A percentile compares a stretch with the other conserved stretches of the same genome.
Evolutionary conservation across 768 basidiomycete genomes (phyloP).

Genomic region (Calvatia gigantea): DNA sequence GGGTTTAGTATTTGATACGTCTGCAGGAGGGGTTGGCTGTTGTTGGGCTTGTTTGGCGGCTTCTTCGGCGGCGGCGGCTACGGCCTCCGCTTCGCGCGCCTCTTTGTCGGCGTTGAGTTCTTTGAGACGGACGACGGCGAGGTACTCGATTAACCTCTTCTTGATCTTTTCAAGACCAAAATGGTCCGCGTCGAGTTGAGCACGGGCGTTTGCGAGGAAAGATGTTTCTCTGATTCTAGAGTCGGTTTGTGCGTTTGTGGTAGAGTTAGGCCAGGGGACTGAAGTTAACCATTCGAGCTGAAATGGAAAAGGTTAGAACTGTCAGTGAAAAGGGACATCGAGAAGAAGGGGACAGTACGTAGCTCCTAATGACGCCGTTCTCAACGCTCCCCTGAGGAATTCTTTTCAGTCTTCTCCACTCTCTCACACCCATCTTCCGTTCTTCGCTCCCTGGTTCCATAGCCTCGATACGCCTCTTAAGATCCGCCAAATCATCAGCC

Average conservation of each 20-base stretch:
- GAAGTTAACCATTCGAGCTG: constrained; percentile 89
- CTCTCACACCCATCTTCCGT: constrained; percentile 74
- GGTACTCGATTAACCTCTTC: constrained; percentile 85
- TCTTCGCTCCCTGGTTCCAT: constrained; percentile 75
- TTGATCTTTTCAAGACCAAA: constrained; percentile 93
- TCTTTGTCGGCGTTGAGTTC: constrained; percentile 41
- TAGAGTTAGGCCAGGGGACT: constrained; percentile 74
- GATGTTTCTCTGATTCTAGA: constrained; percentile 41
- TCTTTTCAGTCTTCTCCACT: constrained; percentile 80
- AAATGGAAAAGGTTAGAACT: not conserved
- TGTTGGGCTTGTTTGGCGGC: constrained; percentile 19
- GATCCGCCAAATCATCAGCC: constrained; percentile 72
- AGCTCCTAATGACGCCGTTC: constrained; percentile 82
- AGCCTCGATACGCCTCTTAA: constrained; percentile 70
- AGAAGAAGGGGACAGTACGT: constrained; percentile 45
- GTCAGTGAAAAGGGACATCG: constrained; percentile 4
- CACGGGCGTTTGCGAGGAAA: constrained; percentile 68
- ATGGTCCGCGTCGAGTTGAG: constrained; percentile 85
- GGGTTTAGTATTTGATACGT: constrained; percentile 11
- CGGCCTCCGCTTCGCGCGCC: constrained; percentile 20
- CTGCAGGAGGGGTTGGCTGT: constrained; percentile 18
- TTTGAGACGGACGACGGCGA: constrained; percentile 75
- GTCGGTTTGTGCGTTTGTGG: constrained; percentile 17
- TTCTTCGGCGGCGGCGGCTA: constrained; percentile 16
- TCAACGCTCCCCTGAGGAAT: constrained; percentile 92